phyloP scores from a whole-genome alignment of 2,329 filamentous ascomycete species.

The Fusarium subglutinans region DNA sequence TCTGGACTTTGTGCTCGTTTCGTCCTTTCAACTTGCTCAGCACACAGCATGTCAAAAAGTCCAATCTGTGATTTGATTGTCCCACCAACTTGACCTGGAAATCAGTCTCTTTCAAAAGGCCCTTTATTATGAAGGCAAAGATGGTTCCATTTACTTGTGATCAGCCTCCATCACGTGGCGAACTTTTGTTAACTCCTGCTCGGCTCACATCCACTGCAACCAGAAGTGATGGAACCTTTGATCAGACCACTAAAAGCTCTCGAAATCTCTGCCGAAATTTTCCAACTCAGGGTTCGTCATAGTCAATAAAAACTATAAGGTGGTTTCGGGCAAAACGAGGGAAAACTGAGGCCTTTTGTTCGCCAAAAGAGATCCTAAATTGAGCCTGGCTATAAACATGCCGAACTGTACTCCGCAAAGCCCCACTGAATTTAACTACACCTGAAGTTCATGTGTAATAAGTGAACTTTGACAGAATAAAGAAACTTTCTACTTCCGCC shows the following conservation, averaged over 20 bases:
- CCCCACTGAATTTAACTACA: background rate
- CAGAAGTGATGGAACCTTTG: constrained; percentile 28
- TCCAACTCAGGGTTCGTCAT: background rate
- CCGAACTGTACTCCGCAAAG: background rate
- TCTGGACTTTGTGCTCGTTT: background rate
- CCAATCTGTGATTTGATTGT: background rate
- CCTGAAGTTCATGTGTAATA: background rate
- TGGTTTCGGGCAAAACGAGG: background rate
- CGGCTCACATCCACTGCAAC: constrained; percentile 10
- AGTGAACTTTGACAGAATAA: background rate
- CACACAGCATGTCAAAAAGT: background rate
- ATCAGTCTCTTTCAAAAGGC: constrained; percentile 23
- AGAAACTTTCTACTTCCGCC: background rate
- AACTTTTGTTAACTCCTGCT: constrained; percentile 29
- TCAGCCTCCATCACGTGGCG: constrained; percentile 17
- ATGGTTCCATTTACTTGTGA: constrained; percentile 19
- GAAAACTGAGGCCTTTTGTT: background rate
- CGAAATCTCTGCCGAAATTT: constrained; percentile 6
- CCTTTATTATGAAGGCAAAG: constrained; percentile 10
- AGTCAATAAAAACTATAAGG: background rate
- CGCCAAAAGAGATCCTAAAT: background rate
- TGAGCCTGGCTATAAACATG: background rate
- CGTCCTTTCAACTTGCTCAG: background rate
- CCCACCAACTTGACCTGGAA: constrained; percentile 1
- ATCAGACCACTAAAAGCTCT: constrained; percentile 19